Percentiles rank a stretch among this genome's conserved stretches.
Conservation (phyloP, 1,139 yeast genomes). For the Lodderomyces parapsilosis region DNA sequence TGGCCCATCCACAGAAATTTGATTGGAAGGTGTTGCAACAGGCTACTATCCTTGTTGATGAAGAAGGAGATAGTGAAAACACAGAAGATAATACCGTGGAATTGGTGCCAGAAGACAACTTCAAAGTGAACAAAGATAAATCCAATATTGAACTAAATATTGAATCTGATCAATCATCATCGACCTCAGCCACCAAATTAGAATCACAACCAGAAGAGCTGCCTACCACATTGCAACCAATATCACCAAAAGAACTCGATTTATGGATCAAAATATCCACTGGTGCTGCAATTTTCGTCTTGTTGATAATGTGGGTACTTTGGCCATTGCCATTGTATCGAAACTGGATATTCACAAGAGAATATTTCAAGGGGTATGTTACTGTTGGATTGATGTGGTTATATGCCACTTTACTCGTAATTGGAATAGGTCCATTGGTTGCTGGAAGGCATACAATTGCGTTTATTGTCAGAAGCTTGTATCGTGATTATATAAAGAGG, state of each 20-base stretch:
- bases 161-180: conserved; percentile 6
- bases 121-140: too few relatives aligned
- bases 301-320: conserved; percentile 36
- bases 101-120: too few relatives aligned
- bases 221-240: conserved; percentile 5
- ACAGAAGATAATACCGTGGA: too few relatives aligned
- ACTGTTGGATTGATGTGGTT: conserved; percentile 40
- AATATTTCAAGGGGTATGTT: conserved; percentile 42
- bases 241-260: conserved; percentile 15
- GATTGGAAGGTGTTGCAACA: conserved; percentile 65
- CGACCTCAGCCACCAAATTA: too few relatives aligned
- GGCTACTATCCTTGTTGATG: conserved; percentile 16
- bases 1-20: conserved; percentile 69
- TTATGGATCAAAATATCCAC: conserved; percentile 29
- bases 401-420: conserved; percentile 28
- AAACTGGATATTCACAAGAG: conserved; percentile 35
- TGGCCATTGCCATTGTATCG: conserved; percentile 50
- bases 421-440: conserved; percentile 37
- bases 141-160: conserved; percentile 2
- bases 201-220: conserved; percentile 3
- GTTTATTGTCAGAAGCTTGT: conserved; percentile 23
- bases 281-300: conserved; percentile 23
- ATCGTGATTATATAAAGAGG: conserved; percentile 16
- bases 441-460: conserved; percentile 31
- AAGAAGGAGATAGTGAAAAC: neutral